Evolutionary conservation across 305 asterid species (phyloP), one percentile per base, ranked within the genome.

Genomic region (Fraxinus paxiana): DNA sequence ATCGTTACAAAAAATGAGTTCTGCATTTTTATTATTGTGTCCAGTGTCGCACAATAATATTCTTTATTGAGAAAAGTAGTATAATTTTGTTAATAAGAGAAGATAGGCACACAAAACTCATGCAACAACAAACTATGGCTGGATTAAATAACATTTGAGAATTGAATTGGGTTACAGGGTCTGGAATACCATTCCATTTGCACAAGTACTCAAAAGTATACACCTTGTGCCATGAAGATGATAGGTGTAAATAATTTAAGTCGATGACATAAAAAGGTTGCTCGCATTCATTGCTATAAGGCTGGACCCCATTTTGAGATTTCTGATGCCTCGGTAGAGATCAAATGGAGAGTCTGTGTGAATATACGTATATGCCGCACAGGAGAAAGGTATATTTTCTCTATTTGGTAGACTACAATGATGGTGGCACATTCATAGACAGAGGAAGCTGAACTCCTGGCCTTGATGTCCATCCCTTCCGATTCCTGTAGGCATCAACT

Each of bases 391-490:
- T 30, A 65, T 48, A 33, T 3, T 35, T 73, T 38, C 82, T 26
- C 8, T 6, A 24, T 13, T 51, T 12, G 24, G 70, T 41, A 28
- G 56, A 79, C 83, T 90, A 89, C 13, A 80, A 13, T 6, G 79
- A 31, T 6, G 85, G 77, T 31, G 87, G 61, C 41, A 83, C 24
- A n/a, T 84, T 83, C 77, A 83, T 89, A 18, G 89, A 86, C 34
- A 84, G 59, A 48, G 92, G 88, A 78, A 95, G 94, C 84, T 86
- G 93, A 84, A 86, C 80, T 78, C 99, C 98, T 0, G 91, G 98
- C 87, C 99, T 92, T 67, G 98, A 90, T 5, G 83, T 76, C 98
- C 99, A 94, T 86, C 91, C 94, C 89, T 92, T 94, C 28, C 93
- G 91, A 22, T 90, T 81, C 85, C 99, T 87, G 83, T 94, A 96